Conservation (phyloP, 495 filamentous ascomycete genomes). For the Xylaria grammica region DNA sequence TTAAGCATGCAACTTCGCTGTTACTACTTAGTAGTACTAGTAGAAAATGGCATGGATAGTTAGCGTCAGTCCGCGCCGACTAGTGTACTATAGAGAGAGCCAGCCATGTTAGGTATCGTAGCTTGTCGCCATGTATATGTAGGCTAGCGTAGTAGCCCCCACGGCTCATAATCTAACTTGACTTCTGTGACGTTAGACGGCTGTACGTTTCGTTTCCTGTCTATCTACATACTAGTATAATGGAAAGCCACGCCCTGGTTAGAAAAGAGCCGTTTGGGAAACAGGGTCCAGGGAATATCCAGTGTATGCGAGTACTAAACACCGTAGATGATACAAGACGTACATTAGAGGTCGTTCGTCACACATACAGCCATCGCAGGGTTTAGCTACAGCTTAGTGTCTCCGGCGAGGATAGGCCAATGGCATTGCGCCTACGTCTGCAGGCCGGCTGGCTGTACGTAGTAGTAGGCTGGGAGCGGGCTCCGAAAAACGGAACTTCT, state of each 20-base stretch:
- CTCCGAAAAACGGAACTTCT: too few relatives aligned
- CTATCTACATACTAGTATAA: too few relatives aligned
- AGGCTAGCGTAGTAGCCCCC: not conserved
- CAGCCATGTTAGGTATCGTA: slow-evolving; percentile 5
- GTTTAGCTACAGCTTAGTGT: not conserved
- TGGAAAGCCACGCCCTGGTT: not conserved
- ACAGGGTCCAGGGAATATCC: not conserved
- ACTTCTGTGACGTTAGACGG: not conserved
- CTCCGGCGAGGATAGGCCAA: too few relatives aligned
- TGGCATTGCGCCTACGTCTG: too few relatives aligned
- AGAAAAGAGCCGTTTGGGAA: slow-evolving; percentile 10
- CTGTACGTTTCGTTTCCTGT: not conserved
- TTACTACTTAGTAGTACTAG: not conserved
- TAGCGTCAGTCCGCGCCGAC: not conserved
- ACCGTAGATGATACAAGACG: too few relatives aligned
- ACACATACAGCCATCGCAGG: not conserved
- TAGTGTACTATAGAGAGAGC: too few relatives aligned
- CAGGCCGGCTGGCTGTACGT: too few relatives aligned
- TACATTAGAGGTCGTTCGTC: too few relatives aligned
- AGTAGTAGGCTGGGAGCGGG: too few relatives aligned
- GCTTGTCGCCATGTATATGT: slow-evolving; percentile 5
- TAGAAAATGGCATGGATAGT: not conserved
- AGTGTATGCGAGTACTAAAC: not conserved
- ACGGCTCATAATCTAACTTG: not conserved
- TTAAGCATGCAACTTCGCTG: not conserved